These are phyloP conservation scores for Lactarius vividus DNA, from an alignment of 768 basidiomycete species.

Conservation along the genomic window DNA sequence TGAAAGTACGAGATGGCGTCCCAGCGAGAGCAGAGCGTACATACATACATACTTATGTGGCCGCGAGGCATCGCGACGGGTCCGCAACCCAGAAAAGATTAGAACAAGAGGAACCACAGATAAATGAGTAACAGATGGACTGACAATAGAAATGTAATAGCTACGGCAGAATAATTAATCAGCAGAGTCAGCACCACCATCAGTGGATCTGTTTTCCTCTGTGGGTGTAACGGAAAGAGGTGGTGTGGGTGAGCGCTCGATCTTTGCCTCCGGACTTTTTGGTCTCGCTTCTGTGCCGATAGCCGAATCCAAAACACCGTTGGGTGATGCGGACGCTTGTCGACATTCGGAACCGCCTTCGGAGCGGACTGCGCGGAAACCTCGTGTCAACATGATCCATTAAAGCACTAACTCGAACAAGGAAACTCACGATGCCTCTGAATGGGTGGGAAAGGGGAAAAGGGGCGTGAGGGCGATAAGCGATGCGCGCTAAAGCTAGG, in stretches of 20 bases:
- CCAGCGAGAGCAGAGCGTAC: conserved; percentile 25
- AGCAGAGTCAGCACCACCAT: conserved; percentile 19
- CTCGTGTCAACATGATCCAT: conserved; percentile 26
- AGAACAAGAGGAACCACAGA: conserved; percentile 21
- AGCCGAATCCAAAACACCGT: conserved; percentile 7
- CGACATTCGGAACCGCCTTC: conserved; percentile 82
- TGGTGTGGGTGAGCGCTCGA: conserved; percentile 24
- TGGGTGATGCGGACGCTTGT: conserved; percentile 29
- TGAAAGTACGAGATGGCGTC: conserved; percentile 25
- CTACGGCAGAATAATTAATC: conserved; percentile 24
- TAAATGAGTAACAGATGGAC: conserved; percentile 21
- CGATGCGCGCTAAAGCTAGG: conserved; percentile 29
- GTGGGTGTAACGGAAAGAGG: conserved; percentile 21
- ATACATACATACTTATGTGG: conserved; percentile 27
- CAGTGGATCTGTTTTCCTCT: conserved; percentile 22
- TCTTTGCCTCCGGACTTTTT: conserved; percentile 20
- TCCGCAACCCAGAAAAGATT: conserved; percentile 12
- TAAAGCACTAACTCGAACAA: conserved; percentile 6
- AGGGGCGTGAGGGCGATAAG: conserved; percentile 24
- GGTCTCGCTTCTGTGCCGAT: conserved; percentile 14
- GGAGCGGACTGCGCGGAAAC: conserved; percentile 61
- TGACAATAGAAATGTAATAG: conserved; percentile 22
- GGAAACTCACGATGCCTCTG: conserved; percentile 71
- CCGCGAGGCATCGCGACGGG: conserved; percentile 6
- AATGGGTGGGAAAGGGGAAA: neutral